Conservation (phyloP, 768 basidiomycete genomes). For the Phylloporus sp. region DNA sequence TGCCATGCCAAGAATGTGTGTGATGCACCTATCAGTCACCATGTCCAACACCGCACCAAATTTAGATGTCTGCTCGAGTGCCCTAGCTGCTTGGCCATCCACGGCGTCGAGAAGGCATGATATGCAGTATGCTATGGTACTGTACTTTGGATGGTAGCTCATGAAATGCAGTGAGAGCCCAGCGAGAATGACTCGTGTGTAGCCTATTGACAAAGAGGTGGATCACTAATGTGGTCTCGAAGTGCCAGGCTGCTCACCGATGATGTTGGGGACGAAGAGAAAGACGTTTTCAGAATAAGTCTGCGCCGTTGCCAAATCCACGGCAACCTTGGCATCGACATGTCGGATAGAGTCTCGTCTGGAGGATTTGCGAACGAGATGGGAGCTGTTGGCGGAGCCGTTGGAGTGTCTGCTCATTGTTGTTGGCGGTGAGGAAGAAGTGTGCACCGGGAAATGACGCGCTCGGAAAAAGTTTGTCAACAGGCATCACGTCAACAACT, state of each 20-base stretch:
- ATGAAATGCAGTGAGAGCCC: slow-evolving; percentile 87
- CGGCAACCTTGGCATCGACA: slow-evolving; percentile 80
- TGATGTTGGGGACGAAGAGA: slow-evolving; percentile 94
- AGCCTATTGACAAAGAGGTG: slow-evolving; percentile 49
- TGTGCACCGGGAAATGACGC: slow-evolving; percentile 17
- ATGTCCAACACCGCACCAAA: slow-evolving; percentile 98
- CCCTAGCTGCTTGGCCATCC: slow-evolving; percentile 89
- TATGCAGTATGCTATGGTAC: slow-evolving; percentile 83
- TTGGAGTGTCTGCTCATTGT: slow-evolving; percentile 25
- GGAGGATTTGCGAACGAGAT: slow-evolving; percentile 29
- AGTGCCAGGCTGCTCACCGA: slow-evolving; percentile 52
- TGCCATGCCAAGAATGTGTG: neutral
- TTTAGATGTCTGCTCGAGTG: slow-evolving; percentile 86
- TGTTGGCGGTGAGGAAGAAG: slow-evolving; percentile 3
- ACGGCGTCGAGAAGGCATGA: slow-evolving; percentile 94
- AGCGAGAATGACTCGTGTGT: slow-evolving; percentile 86
- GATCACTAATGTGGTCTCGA: neutral
- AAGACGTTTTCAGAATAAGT: slow-evolving; percentile 94
- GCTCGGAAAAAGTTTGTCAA: slow-evolving; percentile 10
- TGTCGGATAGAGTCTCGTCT: slow-evolving; percentile 59
- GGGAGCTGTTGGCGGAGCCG: slow-evolving; percentile 31
- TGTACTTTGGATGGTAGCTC: slow-evolving; percentile 92
- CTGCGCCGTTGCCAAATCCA: slow-evolving; percentile 84
- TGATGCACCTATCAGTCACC: slow-evolving; percentile 91
- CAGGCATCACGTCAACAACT: slow-evolving; percentile 20